Base-by-base conservation (phyloP, 2,329 filamentous ascomycete genomes). In the Fusarium nanum region DNA sequence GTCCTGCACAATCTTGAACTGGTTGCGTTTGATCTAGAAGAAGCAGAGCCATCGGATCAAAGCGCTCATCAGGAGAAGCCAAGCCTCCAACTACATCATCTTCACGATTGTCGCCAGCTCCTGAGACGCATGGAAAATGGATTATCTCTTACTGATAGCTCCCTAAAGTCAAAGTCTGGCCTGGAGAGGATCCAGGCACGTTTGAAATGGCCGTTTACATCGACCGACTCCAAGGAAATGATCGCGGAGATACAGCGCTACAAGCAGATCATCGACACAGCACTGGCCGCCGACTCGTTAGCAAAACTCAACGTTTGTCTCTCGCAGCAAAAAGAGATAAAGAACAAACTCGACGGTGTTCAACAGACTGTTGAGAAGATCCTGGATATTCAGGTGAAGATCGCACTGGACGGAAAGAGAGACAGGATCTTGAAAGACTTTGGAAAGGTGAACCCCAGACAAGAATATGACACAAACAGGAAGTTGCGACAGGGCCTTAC, bases 181-280 rank as follows among this genome's bases (percentile, higher is more conserved):
- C 16, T 37, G 0, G 34, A 37, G 5, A 37, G 18, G 34, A 18
- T 37, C 0, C 16, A 37, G 16, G 1, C 32, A 37, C 34, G 34
- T 11, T 2, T 37, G 6, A 37, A 37, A 37, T 37, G 34, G 34
- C 34, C 34, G 1, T 37, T 37, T 11, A 37, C 34, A 11, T 37
- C 34, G 16, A 37, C 34, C 0, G 34, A 37, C 16, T n/a, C 34
- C 2, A 37, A 37, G 34, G 34, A n/a, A 6, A 37, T 37, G 34
- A 37, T 37, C 9, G 3, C 3, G 9, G 34, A 37, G 34, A 37
- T 37, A 37, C 34, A 37, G 9, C 54, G 52, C 10, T 44, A 70
- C 3, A 73, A 71, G 14, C n/a, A 56, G 5, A 70, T 55, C 1
- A 59, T 73, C 9, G 49, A 30, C 2, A 20, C 58, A 1, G 68